Conservation (phyloP, 2,329 filamentous ascomycete genomes). For the Aspergillus proliferans region DNA sequence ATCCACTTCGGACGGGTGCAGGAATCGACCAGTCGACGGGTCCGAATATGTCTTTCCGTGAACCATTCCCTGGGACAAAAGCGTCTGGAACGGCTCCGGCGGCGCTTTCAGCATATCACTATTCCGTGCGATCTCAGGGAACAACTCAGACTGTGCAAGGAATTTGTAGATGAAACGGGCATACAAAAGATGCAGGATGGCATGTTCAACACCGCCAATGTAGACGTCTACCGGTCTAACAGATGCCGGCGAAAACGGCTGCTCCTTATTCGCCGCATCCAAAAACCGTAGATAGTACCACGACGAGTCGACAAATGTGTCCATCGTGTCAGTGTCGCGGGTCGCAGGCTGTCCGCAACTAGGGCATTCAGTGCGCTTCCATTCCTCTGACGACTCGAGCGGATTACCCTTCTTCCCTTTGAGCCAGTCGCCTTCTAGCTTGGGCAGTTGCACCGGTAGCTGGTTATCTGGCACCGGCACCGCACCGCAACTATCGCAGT, state of each 20-base stretch:
- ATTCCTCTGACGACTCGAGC: conserved; percentile 63
- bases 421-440: conserved; percentile 62
- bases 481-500: conserved; percentile 69
- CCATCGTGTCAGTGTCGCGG: conserved; percentile 90
- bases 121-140: conserved; percentile 32
- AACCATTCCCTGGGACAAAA: conserved; percentile 89
- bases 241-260: conserved; percentile 54
- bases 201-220: conserved; percentile 82
- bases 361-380: conserved; percentile 70
- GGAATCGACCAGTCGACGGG: conserved; percentile 66
- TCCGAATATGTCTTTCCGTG: conserved; percentile 79
- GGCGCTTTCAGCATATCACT: conserved; percentile 24
- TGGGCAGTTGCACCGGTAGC: conserved; percentile 69
- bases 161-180: conserved; percentile 89
- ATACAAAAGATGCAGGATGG: conserved; percentile 83
- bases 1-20: conserved; percentile 70
- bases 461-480: conserved; percentile 72
- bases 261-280: conserved; percentile 59
- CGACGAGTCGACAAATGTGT: conserved; percentile 91
- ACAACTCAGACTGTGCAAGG: conserved; percentile 50
- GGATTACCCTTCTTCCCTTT: conserved; percentile 69
- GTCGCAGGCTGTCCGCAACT: conserved; percentile 62
- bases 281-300: conserved; percentile 86
- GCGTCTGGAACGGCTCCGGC: conserved; percentile 72
- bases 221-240: conserved; percentile 78